These are phyloP conservation scores for Acrasis kona DNA, from an alignment of 78 protist genomes.

Conservation along the genomic window DNA sequence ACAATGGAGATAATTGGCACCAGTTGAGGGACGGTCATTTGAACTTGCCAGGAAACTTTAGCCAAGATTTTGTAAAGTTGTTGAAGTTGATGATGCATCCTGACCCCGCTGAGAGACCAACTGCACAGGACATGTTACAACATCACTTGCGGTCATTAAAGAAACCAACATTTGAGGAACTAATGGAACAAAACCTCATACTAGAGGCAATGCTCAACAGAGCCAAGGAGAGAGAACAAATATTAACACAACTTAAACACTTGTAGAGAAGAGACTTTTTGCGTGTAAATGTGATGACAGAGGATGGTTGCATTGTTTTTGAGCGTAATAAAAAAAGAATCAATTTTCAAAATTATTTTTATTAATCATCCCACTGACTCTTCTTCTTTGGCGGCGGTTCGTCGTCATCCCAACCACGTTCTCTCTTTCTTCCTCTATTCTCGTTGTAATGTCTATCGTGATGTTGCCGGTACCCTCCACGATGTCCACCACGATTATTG, in stretches of 20 bases:
- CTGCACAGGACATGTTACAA: slow-evolving; percentile 3
- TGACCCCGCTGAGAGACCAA: not conserved
- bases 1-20: slow-evolving; percentile 9
- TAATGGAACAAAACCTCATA: too few relatives aligned
- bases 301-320: not conserved
- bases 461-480: not conserved
- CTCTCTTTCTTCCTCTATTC: not conserved
- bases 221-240: too few relatives aligned
- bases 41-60: not conserved
- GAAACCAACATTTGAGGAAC: too few relatives aligned
- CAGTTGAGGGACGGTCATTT: not conserved
- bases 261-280: too few relatives aligned
- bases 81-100: not conserved
- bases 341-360: not conserved
- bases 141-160: too few relatives aligned
- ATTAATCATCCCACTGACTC: not conserved
- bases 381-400: not conserved
- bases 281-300: too few relatives aligned
- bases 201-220: too few relatives aligned
- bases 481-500: not conserved
- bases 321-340: not conserved
- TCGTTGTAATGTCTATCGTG: not conserved
- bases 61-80: not conserved
- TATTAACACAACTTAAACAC: too few relatives aligned
- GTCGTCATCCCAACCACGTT: not conserved